Evolutionary conservation across 2,329 filamentous ascomycete species (phyloP).

Genomic region (Penicillium occitanis): DNA sequence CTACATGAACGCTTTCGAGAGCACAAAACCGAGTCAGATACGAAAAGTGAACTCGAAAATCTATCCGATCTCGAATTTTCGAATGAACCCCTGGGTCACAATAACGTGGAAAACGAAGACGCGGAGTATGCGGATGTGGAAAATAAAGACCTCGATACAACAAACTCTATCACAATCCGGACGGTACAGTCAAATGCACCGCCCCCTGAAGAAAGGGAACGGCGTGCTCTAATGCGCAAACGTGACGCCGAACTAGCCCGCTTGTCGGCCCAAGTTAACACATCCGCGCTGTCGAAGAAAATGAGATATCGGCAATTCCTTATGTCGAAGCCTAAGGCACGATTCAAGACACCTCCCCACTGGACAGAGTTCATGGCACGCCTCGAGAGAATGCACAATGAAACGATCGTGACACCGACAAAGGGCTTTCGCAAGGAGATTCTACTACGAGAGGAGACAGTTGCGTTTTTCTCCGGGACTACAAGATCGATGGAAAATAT

Average conservation of each 20-base stretch:
- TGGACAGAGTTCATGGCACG: constrained; percentile 32
- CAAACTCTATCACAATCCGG: background rate
- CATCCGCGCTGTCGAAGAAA: constrained; percentile 25
- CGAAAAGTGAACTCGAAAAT: background rate
- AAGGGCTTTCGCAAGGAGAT: constrained; percentile 32
- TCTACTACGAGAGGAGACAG: constrained; percentile 36
- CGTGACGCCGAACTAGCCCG: background rate
- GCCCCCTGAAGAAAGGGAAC: constrained; percentile 1
- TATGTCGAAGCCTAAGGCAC: background rate
- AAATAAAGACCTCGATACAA: background rate
- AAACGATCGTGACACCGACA: constrained; percentile 22
- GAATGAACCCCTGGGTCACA: background rate
- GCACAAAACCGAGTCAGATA: too few relatives aligned
- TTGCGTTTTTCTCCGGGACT: constrained; percentile 35
- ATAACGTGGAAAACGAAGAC: too few relatives aligned
- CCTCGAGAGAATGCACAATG: constrained; percentile 28
- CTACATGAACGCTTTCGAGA: background rate
- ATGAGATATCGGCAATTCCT: constrained; percentile 28
- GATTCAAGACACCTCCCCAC: constrained; percentile 17
- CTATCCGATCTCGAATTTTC: background rate
- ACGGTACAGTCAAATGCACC: background rate
- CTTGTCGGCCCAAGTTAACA: background rate
- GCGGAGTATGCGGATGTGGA: background rate
- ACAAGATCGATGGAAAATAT: constrained; percentile 39
- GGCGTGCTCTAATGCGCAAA: constrained; percentile 1